Evolutionary conservation across 2,329 filamentous ascomycete genomes (phyloP), one percentile per base, ranked within the genome.

Genomic region (Hypoxylon sp.): DNA sequence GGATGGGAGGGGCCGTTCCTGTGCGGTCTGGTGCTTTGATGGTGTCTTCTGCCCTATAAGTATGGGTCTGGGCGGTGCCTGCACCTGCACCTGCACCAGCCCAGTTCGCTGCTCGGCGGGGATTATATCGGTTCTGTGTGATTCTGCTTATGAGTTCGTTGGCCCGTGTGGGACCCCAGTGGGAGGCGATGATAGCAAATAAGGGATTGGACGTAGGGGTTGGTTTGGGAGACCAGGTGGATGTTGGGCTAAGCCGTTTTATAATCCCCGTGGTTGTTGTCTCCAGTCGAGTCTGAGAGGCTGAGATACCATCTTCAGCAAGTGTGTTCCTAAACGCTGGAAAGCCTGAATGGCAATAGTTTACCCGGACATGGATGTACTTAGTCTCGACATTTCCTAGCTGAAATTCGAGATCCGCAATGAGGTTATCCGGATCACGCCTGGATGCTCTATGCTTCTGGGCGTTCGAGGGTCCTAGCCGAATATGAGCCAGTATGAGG

Each of bases 331-430:
- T 74, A 11, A 75, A 75, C 17, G 79, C 74, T 0, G 84, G 82
- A 73, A 90, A 89, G 0, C 82, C 85, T 0, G 88, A 87, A 72
- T 90, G 87, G 1, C 80, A 80, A 72, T 90, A 91, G 6, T 79
- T 83, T 6, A 90, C 71, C 19, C 80, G 80, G 15, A 90, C 79
- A 2, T 82, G 82, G 54, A 90, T 77, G 69, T 87, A 90, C 35
- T 84, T 81, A 15, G 81, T 81, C 19, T 76, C 76, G 2, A 80
- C 79, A 57, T 82, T 80, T 31, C 87, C 87, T 2, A 91, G 82
- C 61, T 89, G 83, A 31, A 80, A 78, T 72, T 90, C 87, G 10
- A 91, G 80, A 62, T 89, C 86, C 24, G 86, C 82, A 15, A 91
- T 87, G 32, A 90, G 78, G 44, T 86, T 82, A 11, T 89, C 86